A percentile compares a stretch with the other conserved stretches of the same genome.
phyloP scores from a whole-genome alignment of 1,284 basidiomycete species.

The Puccinia novopanici region DNA sequence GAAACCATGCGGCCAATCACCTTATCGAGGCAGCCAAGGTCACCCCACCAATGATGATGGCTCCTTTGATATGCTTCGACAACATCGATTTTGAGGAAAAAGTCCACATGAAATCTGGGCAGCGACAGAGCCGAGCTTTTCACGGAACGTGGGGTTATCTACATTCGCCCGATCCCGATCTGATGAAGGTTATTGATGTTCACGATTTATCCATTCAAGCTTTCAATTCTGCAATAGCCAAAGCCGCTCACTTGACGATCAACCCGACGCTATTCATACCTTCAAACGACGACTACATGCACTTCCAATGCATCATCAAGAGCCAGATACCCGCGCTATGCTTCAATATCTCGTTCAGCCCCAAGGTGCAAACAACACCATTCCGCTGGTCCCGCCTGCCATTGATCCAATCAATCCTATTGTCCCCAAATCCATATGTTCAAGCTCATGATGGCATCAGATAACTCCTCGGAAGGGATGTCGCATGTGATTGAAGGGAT shows the following conservation, averaged over 20 bases:
- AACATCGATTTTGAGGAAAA: not conserved
- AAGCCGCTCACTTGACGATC: not conserved
- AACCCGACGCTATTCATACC: not conserved
- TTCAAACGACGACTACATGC: not conserved
- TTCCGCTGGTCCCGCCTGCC: not conserved
- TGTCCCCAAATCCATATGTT: not conserved
- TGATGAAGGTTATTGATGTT: not conserved
- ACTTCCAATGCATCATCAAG: not conserved
- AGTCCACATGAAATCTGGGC: not conserved
- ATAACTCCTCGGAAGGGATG: not conserved
- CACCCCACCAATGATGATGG: too few relatives aligned
- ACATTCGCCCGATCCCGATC: not conserved
- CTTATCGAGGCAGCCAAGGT: too few relatives aligned
- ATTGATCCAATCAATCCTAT: not conserved
- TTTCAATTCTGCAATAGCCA: not conserved
- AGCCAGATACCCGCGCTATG: not conserved
- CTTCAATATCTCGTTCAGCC: not conserved
- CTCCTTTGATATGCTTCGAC: not conserved
- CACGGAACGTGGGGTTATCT: slow-evolving; percentile 8
- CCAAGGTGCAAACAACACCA: not conserved
- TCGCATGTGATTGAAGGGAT: not conserved
- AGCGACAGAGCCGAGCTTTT: too few relatives aligned
- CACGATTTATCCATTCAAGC: not conserved
- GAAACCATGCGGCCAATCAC: not conserved
- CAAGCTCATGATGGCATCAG: slow-evolving; percentile 3